A percentile compares a stretch with the other conserved stretches of the same genome.
Conservation (phyloP, 768 basidiomycete species). For the Fomitopsis serialis region DNA sequence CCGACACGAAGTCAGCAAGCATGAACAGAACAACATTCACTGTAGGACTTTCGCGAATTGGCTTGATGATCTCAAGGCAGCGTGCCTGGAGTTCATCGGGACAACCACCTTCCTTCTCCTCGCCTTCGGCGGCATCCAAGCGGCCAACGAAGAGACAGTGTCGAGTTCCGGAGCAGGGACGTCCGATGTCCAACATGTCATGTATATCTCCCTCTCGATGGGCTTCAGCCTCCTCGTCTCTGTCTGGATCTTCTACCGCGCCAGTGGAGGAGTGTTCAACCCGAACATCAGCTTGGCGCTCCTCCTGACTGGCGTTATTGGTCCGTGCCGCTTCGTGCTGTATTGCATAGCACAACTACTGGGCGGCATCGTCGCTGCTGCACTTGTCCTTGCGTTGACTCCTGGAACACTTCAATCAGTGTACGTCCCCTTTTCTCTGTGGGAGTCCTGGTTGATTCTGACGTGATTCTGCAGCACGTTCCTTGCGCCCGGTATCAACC, state of each 20-base stretch:
- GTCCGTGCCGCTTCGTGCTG: conserved; percentile 50
- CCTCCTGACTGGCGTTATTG: conserved; percentile 48
- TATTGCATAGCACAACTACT: conserved; percentile 57
- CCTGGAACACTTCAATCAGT: conserved; percentile 51
- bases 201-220: conserved; percentile 57
- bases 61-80: conserved; percentile 40
- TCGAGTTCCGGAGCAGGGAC: conserved; percentile 6
- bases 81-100: conserved; percentile 53
- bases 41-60: neutral
- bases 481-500: conserved; percentile 40
- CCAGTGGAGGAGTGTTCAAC: conserved; percentile 64
- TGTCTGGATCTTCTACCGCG: conserved; percentile 64
- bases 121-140: conserved; percentile 59
- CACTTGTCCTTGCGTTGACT: conserved; percentile 47
- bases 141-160: conserved; percentile 24
- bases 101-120: conserved; percentile 61
- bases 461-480: conserved; percentile 35
- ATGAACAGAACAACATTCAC: neutral
- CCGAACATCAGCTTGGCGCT: conserved; percentile 58
- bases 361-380: conserved; percentile 57
- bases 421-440: conserved; percentile 13
- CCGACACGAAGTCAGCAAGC: neutral
- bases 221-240: conserved; percentile 58
- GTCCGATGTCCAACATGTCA: conserved; percentile 27
- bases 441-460: neutral